phyloP scores from a whole-genome alignment of 257 asterid genomes.

The Catharanthus roseus region DNA sequence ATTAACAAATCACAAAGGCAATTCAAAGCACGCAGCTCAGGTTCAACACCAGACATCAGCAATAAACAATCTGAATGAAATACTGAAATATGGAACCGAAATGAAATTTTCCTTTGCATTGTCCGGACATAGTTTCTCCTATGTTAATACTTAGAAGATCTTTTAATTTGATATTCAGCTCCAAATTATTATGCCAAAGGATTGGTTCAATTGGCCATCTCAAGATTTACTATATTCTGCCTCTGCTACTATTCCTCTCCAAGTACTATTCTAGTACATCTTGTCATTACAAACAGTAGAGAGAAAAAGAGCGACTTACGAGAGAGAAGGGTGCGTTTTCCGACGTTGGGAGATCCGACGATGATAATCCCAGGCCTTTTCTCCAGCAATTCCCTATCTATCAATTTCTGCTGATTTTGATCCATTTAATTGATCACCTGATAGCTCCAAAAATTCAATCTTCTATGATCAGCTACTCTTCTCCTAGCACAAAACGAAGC shows the following conservation, averaged over 20 bases:
- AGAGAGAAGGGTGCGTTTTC: constrained; percentile 81
- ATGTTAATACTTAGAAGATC: background rate
- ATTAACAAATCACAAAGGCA: background rate
- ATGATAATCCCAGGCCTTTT: constrained; percentile 68
- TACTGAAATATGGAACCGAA: background rate
- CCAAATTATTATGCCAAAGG: background rate
- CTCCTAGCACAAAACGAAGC: background rate
- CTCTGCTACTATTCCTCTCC: background rate
- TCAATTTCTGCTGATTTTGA: constrained; percentile 14
- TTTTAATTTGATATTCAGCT: background rate
- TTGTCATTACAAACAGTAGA: background rate
- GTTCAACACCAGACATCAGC: background rate
- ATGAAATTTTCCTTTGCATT: background rate
- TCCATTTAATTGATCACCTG: constrained; percentile 6
- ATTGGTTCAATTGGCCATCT: background rate
- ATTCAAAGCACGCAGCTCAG: background rate
- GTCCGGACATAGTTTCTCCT: background rate
- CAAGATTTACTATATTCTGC: background rate
- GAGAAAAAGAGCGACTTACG: constrained; percentile 41
- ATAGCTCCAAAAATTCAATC: background rate
- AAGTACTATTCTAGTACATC: background rate
- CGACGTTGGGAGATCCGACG: constrained; percentile 78
- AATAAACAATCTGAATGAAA: background rate
- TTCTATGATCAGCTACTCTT: background rate
- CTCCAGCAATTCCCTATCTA: constrained; percentile 49